A percentile compares a stretch with the other conserved stretches of the same genome.
phyloP scores from a whole-genome alignment of 148 eudicot species.

The Dysphania ambrosioides region DNA sequence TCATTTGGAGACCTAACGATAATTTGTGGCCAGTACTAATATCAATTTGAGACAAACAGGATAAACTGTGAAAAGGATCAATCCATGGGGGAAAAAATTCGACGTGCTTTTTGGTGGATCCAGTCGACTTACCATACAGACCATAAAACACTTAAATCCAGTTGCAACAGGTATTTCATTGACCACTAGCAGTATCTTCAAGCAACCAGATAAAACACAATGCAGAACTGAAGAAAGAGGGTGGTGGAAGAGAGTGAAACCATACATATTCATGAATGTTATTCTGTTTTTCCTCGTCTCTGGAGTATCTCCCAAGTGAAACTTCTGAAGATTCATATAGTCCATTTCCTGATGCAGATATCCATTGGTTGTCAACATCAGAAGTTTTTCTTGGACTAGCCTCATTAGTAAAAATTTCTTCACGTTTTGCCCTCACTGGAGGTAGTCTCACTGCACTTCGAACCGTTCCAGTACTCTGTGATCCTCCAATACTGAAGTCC shows the following conservation, averaged over 20 bases:
- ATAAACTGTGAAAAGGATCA: background rate
- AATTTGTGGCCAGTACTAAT: background rate
- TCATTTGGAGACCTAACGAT: background rate
- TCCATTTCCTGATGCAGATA: constrained; percentile 53
- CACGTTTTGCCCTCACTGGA: constrained; percentile 67
- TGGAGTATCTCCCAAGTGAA: constrained; percentile 48
- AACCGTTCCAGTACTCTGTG: constrained; percentile 46
- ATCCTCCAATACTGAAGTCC: constrained; percentile 52
- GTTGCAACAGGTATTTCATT: background rate
- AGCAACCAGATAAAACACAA: background rate
- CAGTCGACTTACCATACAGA: background rate
- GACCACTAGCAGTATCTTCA: background rate
- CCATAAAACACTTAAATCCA: background rate
- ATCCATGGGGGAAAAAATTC: background rate
- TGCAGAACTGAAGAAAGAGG: background rate
- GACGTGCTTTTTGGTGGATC: background rate
- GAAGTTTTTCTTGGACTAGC: constrained; percentile 40
- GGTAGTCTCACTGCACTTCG: constrained; percentile 82
- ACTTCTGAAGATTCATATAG: constrained; percentile 55
- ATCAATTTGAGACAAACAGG: background rate
- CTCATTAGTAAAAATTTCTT: constrained; percentile 47
- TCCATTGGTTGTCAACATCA: constrained; percentile 53
- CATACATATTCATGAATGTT: constrained; percentile 47
- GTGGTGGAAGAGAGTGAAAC: background rate
- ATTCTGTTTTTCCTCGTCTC: constrained; percentile 53